phyloP scores from a whole-genome alignment of 1,284 basidiomycete genomes.

The Leccinum subrobustum region DNA sequence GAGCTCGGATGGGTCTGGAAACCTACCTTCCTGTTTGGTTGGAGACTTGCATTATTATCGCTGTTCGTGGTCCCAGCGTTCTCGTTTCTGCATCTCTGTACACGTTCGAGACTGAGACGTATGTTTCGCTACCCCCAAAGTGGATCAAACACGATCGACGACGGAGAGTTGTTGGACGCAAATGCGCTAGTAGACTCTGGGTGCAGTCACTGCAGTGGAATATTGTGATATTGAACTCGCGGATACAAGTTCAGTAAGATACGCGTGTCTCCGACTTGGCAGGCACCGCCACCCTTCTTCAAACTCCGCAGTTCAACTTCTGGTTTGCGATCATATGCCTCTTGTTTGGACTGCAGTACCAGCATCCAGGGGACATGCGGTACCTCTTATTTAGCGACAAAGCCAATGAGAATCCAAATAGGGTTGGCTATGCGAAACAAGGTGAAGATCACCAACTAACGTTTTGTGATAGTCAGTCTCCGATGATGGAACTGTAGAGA shows the following conservation, averaged over 20 bases:
- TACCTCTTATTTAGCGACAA: conserved; percentile 13
- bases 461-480: neutral
- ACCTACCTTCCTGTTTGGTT: conserved; percentile 19
- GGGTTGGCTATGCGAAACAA: conserved; percentile 19
- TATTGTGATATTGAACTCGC: neutral
- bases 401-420: conserved; percentile 11
- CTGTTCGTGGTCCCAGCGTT: conserved; percentile 15
- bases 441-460: conserved; percentile 1
- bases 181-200: too few species aligned
- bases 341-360: conserved; percentile 7
- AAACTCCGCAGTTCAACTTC: neutral
- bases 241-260: neutral
- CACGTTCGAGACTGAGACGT: conserved; percentile 1
- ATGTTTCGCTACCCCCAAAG: conserved; percentile 9
- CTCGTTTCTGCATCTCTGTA: conserved; percentile 7
- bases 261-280: neutral
- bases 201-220: neutral
- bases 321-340: conserved; percentile 12
- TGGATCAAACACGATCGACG: conserved; percentile 6
- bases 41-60: conserved; percentile 17
- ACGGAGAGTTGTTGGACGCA: neutral
- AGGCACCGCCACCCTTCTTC: neutral
- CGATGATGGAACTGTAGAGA: conserved; percentile 11
- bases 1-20: conserved; percentile 12
- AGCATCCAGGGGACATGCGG: conserved; percentile 12